Percentiles rank a stretch among this genome's conserved stretches.
Evolutionary conservation across 352 stramenopile genomes (phyloP).

Genomic region (Pythium utonaiense): DNA sequence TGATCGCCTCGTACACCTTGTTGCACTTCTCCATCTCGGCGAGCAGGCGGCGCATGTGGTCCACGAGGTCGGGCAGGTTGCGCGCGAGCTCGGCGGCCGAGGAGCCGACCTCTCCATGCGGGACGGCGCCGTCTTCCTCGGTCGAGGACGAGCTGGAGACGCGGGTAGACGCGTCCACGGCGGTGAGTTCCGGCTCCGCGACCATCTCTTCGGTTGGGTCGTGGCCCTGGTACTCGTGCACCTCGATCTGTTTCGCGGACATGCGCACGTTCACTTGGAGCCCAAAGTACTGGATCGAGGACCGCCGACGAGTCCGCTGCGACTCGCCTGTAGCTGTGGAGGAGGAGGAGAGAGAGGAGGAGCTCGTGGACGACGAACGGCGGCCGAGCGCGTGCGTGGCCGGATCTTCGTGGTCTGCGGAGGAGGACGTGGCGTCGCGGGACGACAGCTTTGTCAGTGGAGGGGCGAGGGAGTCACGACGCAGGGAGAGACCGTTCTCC

Average conservation of each 20-base stretch:
- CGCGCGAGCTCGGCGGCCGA: constrained; percentile 45
- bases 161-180: too few relatives aligned
- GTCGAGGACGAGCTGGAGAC: constrained; percentile 1
- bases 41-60: constrained; percentile 56
- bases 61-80: constrained; percentile 60
- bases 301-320: constrained; percentile 18
- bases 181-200: constrained; percentile 9
- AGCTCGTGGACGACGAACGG: constrained; percentile 13
- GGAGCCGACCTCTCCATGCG: constrained; percentile 28
- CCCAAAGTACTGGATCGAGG: constrained; percentile 31
- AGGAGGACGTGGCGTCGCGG: constrained; percentile 4
- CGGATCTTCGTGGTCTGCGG: neutral
- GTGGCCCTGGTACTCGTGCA: constrained; percentile 27
- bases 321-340: constrained; percentile 6
- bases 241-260: constrained; percentile 22
- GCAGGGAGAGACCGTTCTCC: constrained; percentile 16
- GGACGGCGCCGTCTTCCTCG: constrained; percentile 14
- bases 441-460: constrained; percentile 17
- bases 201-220: constrained; percentile 8
- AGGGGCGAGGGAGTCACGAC: constrained; percentile 2
- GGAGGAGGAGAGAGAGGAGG: constrained; percentile 17
- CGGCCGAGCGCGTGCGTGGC: constrained; percentile 1
- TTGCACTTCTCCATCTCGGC: constrained; percentile 68
- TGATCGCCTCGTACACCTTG: constrained; percentile 65
- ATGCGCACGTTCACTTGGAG: constrained; percentile 23